phyloP scores from a whole-genome alignment of 2,329 filamentous ascomycete species.

The Coniochaeta sp. region DNA sequence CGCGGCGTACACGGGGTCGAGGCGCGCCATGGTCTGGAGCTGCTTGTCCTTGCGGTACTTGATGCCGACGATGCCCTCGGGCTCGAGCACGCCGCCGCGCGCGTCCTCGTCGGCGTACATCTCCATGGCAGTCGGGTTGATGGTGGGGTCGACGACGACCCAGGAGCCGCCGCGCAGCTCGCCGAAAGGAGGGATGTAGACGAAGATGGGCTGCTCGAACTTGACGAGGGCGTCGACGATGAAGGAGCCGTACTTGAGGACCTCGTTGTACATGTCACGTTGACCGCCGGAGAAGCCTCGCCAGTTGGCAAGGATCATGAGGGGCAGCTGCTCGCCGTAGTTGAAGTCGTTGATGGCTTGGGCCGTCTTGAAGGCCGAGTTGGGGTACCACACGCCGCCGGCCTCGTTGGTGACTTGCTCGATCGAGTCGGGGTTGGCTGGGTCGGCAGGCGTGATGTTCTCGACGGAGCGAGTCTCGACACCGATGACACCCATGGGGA shows the following conservation, averaged over 20 bases:
- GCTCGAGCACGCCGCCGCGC: constrained; percentile 94
- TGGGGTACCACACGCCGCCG: constrained; percentile 99
- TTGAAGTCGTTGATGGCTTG: constrained; percentile 99
- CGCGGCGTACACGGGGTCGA: constrained; percentile 75
- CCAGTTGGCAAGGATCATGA: constrained; percentile 99
- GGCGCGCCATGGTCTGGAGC: constrained; percentile 91
- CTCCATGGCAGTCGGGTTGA: constrained; percentile 95
- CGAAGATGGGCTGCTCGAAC: constrained; percentile 97
- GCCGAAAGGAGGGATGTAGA: constrained; percentile 95
- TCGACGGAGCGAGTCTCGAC: constrained; percentile 95
- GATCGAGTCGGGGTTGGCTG: constrained; percentile 96
- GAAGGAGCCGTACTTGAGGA: constrained; percentile 98
- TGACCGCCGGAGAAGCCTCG: constrained; percentile 99
- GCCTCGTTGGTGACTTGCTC: constrained; percentile 93
- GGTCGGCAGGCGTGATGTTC: constrained; percentile 93
- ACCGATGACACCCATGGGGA: constrained; percentile 95
- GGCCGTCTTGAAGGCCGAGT: constrained; percentile 99
- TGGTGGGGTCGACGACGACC: constrained; percentile 98
- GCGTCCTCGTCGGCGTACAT: constrained; percentile 98
- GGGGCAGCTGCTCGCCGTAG: constrained; percentile 91
- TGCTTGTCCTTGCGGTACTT: constrained; percentile 98
- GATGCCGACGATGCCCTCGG: constrained; percentile 96
- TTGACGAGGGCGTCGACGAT: constrained; percentile 98
- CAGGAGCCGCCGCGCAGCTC: constrained; percentile 98
- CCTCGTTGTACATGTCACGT: constrained; percentile 99